Conservation (phyloP, 768 basidiomycete genomes). For the Pleurotus salmoneostramineus region DNA sequence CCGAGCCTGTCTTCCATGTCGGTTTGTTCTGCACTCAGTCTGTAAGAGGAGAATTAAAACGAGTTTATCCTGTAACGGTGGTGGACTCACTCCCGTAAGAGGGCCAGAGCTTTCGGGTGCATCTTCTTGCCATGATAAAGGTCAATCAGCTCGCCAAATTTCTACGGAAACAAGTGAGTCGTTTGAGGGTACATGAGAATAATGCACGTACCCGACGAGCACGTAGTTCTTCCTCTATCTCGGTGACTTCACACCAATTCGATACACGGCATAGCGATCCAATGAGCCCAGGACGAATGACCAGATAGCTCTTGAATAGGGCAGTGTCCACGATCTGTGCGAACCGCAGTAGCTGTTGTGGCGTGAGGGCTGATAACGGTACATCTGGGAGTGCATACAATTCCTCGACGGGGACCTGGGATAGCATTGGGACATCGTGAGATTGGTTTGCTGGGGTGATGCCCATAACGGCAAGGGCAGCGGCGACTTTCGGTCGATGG, state of each 20-base stretch:
- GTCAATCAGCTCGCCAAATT: conserved; percentile 87
- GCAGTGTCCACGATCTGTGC: conserved; percentile 96
- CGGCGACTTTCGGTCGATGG: conserved; percentile 80
- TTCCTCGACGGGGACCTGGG: conserved; percentile 67
- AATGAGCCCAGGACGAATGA: conserved; percentile 75
- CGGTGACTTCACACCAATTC: conserved; percentile 97
- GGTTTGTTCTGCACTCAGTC: conserved; percentile 73
- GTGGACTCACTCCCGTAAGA: conserved; percentile 75
- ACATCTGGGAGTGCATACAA: conserved; percentile 77
- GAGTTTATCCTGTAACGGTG: background rate
- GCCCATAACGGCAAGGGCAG: conserved; percentile 66
- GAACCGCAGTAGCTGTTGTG: conserved; percentile 82
- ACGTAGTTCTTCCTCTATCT: conserved; percentile 85
- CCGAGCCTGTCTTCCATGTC: conserved; percentile 76
- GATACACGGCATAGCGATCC: conserved; percentile 85
- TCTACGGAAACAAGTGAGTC: conserved; percentile 55
- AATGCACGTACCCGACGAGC: conserved; percentile 62
- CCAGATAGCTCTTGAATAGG: conserved; percentile 87
- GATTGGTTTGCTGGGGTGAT: conserved; percentile 68
- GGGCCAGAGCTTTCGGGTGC: conserved; percentile 82
- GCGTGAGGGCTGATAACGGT: conserved; percentile 65
- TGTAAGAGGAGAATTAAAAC: conserved; percentile 23
- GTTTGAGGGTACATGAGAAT: no score
- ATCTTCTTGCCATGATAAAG: conserved; percentile 94
- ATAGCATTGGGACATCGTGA: conserved; percentile 64